A percentile compares a stretch with the other conserved stretches of the same genome.
Evolutionary conservation across 2,329 filamentous ascomycete genomes (phyloP).

Genomic region (Alternaria conjuncta): DNA sequence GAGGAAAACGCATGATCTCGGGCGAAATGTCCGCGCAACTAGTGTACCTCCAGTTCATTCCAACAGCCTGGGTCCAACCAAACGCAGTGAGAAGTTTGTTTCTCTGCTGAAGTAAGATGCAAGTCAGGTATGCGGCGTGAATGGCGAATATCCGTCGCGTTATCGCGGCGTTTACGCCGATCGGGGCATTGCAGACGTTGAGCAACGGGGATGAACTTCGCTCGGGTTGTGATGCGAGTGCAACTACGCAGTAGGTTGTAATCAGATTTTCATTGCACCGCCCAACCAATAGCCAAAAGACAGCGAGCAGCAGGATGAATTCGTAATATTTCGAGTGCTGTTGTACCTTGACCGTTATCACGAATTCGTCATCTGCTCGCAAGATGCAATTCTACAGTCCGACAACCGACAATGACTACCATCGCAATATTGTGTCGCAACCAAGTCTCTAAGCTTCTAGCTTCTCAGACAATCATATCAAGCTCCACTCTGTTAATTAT

Average conservation of each 20-base stretch:
- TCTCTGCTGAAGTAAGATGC: neutral
- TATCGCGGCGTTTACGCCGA: neutral
- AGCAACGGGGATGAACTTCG: neutral
- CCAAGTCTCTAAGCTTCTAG: neutral
- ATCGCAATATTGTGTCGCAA: neutral
- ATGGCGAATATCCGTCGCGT: neutral
- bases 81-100: neutral
- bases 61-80: neutral
- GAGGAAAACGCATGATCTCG: neutral
- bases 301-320: neutral
- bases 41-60: neutral
- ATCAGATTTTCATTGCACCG: neutral
- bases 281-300: neutral
- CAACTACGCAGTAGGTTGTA: neutral
- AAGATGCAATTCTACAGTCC: neutral
- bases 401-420: neutral
- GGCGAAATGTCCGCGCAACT: neutral
- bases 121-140: neutral
- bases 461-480: neutral
- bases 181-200: neutral
- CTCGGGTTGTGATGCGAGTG: neutral
- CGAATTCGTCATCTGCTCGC: neutral
- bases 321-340: neutral
- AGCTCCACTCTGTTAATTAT: neutral
- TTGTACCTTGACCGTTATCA: neutral